Evolutionary conservation across 805 yeast genomes (phyloP).

Genomic region (Candida vartiovaarae): DNA sequence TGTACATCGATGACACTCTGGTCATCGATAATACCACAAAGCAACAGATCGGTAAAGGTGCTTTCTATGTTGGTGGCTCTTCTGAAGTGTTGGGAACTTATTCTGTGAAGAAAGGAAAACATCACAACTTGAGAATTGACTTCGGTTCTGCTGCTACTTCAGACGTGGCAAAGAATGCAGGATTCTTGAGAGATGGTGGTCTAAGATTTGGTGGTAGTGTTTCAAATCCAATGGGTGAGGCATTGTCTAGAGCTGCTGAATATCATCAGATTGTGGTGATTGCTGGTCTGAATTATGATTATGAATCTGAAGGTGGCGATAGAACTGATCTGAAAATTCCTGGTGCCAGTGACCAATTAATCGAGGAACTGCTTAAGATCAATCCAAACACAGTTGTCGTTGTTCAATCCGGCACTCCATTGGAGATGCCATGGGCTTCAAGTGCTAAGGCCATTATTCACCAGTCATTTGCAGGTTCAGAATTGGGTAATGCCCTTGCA

Average conservation of each 20-base stretch:
- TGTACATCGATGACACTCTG: conserved; percentile 43
- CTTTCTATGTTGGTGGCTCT: conserved; percentile 49
- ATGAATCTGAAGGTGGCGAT: conserved; percentile 58
- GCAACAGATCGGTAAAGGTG: conserved; percentile 39
- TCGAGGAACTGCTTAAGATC: conserved; percentile 36
- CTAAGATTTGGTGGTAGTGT: conserved; percentile 25
- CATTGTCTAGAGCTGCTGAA: conserved; percentile 33
- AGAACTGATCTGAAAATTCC: conserved; percentile 46
- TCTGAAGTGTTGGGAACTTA: conserved; percentile 35
- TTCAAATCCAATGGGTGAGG: conserved; percentile 19
- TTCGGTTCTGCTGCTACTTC: conserved; percentile 42
- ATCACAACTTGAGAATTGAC: conserved; percentile 37
- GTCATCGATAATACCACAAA: conserved; percentile 46
- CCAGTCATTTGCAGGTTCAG: conserved; percentile 54
- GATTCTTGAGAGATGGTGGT: conserved; percentile 31
- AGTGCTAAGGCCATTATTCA: conserved; percentile 39
- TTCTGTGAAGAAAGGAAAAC: conserved; percentile 33
- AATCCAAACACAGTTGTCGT: conserved; percentile 48
- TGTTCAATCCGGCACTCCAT: conserved; percentile 57
- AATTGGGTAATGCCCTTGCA: conserved; percentile 51
- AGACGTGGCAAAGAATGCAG: conserved; percentile 1
- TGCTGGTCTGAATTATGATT: conserved; percentile 46
- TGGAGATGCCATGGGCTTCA: conserved; percentile 46
- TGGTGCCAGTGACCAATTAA: conserved; percentile 37
- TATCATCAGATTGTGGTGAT: conserved; percentile 47